These are phyloP conservation scores for Annulohypoxylon truncatum DNA, from an alignment of 2,329 filamentous ascomycete species.

Conservation along the genomic window DNA sequence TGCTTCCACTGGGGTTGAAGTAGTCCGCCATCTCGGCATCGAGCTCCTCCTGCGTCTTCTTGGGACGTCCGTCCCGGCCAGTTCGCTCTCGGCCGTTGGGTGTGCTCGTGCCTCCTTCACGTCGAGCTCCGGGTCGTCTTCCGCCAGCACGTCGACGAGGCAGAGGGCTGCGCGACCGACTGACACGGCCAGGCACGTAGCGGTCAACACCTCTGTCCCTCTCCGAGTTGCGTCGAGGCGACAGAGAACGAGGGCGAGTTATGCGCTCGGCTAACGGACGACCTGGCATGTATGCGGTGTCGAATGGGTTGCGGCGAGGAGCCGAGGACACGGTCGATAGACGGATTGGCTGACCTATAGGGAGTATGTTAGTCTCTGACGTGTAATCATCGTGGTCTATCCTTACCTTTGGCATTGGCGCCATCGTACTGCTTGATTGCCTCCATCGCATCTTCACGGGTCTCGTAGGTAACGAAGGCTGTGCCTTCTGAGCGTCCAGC, in stretches of 20 bases:
- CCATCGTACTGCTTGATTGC: conserved; percentile 87
- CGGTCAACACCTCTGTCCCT: conserved; percentile 78
- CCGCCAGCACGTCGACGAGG: conserved; percentile 60
- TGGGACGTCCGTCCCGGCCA: conserved; percentile 69
- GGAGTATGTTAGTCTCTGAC: conserved; percentile 8
- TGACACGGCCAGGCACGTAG: conserved; percentile 74
- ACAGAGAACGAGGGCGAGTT: conserved; percentile 74
- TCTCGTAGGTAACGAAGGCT: conserved; percentile 84
- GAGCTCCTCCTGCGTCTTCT: conserved; percentile 90
- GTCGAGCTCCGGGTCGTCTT: conserved; percentile 58
- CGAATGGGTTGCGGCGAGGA: conserved; percentile 67
- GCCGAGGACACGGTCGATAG: conserved; percentile 72
- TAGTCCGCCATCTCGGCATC: conserved; percentile 99
- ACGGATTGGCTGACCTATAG: conserved; percentile 79
- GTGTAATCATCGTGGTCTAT: neutral
- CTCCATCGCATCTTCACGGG: conserved; percentile 74
- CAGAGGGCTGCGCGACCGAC: conserved; percentile 70
- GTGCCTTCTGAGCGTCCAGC: conserved; percentile 88
- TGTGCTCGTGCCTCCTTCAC: conserved; percentile 55
- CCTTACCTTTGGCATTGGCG: conserved; percentile 83
- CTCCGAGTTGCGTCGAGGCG: conserved; percentile 59
- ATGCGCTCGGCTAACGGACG: conserved; percentile 71
- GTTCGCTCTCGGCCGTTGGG: conserved; percentile 55
- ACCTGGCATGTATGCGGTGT: conserved; percentile 65
- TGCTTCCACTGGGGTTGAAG: conserved; percentile 67